Evolutionary conservation across 106 monocot species (phyloP), one percentile per base, ranked within the genome.

Genomic region (Apostasia ramifera): DNA sequence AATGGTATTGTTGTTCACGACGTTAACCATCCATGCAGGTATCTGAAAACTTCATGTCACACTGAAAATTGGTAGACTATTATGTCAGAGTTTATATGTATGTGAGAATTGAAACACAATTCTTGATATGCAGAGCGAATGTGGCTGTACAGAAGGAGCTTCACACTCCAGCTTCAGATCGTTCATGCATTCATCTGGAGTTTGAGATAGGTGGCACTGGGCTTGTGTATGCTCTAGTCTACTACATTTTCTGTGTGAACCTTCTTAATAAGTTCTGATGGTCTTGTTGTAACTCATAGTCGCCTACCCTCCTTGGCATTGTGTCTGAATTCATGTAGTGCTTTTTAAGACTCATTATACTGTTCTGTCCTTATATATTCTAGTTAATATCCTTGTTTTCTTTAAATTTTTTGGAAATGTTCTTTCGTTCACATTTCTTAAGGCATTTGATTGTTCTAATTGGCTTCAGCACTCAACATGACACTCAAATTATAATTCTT

Each of bases 171-270:
- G 82, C 79, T 68, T 95, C 92, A 75, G 95, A 95, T 77, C 88
- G 95, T 63, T 95, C 95, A 2, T 95, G 92, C 77, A 90, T 83
- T 63, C 97, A 98, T 76, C 67, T 98, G 66, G 97, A 98, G 76
- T 92, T 98, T 76, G 89, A 92, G 71, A 92, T 98, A 68, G 71
- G 83, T 77, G 74, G 79, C 72, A 90, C 97, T 63, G 83, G 83
- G 44, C 86, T 98, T 62, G 60, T 15, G 92, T 92, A 87, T 80
- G 92, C 73, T 57, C 6, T 55, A 48, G 8, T 13, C 62, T 5
- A 4, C 8, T 50, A 50, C 8, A 8, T 5, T 62, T 13, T 12
- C 65, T 13, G 1, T 45, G 45, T 13, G 26, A 26, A 26, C 26
- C 26, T 26, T 26, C 26, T 26, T 26, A 26, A 26, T 26, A 26